Evolutionary conservation across 352 stramenopile species (phyloP), one percentile per base, ranked within the genome.

Genomic region (Globisporangium takayamanum): DNA sequence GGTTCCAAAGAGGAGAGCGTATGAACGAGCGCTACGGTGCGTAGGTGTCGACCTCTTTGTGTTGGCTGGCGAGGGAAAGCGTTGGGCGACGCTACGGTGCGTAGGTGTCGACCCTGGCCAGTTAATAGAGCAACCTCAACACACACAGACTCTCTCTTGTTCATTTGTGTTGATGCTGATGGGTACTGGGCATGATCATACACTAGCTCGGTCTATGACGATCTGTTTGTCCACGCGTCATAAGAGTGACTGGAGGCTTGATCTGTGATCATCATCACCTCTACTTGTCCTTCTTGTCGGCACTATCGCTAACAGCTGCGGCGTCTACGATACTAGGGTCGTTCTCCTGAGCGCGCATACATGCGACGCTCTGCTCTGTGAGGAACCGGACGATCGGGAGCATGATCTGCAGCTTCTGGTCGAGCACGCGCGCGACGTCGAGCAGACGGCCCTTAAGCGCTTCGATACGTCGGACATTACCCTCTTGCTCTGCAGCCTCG

Each of bases 1-100:
- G 69, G 62, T 70, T 65, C 41, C 39, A 62, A 74, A 74, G 74
- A 78, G 83, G 80, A 92, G 77, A 91, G 81, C 83, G 80, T 89
- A 67, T 62, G 76, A 79, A 87, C 75, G 84, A 94, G 71, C 81
- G 80, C 86, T 95, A 88, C 86, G 84, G 84, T 92, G 86, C 82
- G 84, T 83, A 84, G 83, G 84, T 92, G 86, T 87, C 79, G 86
- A 93, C 82, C 82, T 87, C 64, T 75, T 63, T 84, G 60, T 72
- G 70, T 84, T 89, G 65, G 11, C 55, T 46, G 10, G 67, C 69
- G 37, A 55, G 67, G 84, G 80, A 92, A 58, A 91, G 80, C 33
- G 33, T 39, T 39, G 33, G 33, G 33, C 33, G 33, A 20, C 41
- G 41, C 41, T 47, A 47, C 41, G 41, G 41, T 47, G 41, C 41